These are phyloP conservation scores for Myxozyma melibiosi DNA, from an alignment of 805 yeast genomes.

Conservation along the genomic window DNA sequence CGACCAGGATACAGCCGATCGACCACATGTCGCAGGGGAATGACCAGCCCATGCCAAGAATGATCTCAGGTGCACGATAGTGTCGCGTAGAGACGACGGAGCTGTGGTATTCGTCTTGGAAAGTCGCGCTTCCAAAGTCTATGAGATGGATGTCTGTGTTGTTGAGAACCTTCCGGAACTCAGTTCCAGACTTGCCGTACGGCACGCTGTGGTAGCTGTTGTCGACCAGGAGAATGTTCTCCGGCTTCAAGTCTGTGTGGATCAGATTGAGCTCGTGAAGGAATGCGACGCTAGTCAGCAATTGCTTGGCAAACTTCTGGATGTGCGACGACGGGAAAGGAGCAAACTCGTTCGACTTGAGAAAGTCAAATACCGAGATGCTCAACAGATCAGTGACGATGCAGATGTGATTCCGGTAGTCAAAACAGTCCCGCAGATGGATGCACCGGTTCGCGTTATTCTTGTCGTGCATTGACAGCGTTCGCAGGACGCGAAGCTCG, in stretches of 20 bases:
- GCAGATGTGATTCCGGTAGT: constrained; percentile 90
- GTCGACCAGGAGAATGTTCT: constrained; percentile 75
- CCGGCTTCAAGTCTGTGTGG: constrained; percentile 97
- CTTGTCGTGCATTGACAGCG: constrained; percentile 72
- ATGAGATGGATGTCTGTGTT: constrained; percentile 85
- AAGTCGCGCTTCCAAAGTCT: constrained; percentile 97
- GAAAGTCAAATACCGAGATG: constrained; percentile 83
- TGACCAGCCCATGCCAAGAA: constrained; percentile 94
- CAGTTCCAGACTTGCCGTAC: constrained; percentile 40
- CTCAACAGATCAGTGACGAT: constrained; percentile 87
- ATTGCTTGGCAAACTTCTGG: constrained; percentile 83
- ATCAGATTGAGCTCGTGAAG: constrained; percentile 86
- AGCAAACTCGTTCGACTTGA: constrained; percentile 77
- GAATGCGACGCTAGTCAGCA: constrained; percentile 81
- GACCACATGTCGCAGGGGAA: constrained; percentile 98
- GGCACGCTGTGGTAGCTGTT: constrained; percentile 49
- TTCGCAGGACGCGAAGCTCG: constrained; percentile 79
- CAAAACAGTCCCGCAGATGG: constrained; percentile 85
- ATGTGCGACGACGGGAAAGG: constrained; percentile 96
- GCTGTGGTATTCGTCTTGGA: constrained; percentile 91
- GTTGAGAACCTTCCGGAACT: constrained; percentile 52
- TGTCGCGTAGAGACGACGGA: constrained; percentile 92
- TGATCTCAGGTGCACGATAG: constrained; percentile 95
- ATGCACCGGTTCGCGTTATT: constrained; percentile 73
- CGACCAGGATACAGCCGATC: constrained; percentile 89